Percentiles rank a stretch among this genome's conserved stretches.
Evolutionary conservation across 345 rosid species (phyloP).

Genomic region (Heritiera littoralis): DNA sequence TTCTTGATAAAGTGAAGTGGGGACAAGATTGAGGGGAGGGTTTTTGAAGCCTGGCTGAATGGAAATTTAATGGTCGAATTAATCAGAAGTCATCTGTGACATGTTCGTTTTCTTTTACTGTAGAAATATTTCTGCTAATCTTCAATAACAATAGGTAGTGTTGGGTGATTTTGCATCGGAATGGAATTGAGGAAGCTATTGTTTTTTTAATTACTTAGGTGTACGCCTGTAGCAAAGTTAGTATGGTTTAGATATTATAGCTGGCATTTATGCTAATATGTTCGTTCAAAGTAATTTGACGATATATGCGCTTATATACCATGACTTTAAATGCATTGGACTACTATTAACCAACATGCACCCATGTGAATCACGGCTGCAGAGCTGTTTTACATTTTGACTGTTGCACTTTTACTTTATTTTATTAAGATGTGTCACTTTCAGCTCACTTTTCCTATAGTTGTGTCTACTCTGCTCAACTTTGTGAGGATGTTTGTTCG

Average conservation of each 20-base stretch:
- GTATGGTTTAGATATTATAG: neutral
- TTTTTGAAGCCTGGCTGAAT: neutral
- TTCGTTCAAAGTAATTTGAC: constrained; percentile 1
- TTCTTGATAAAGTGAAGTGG: neutral
- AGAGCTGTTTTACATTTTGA: neutral
- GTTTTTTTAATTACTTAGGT: neutral
- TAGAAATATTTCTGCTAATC: neutral
- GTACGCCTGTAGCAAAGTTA: neutral
- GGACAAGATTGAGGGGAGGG: neutral
- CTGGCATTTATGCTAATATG: neutral
- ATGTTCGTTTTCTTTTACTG: neutral
- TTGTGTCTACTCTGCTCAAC: constrained; percentile 77
- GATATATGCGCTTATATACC: neutral
- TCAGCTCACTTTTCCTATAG: constrained; percentile 35
- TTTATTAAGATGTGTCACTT: constrained; percentile 13
- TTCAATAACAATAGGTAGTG: neutral
- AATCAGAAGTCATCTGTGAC: neutral
- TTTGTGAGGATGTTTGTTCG: constrained; percentile 72
- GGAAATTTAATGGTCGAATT: constrained; percentile 8
- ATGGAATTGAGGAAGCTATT: neutral
- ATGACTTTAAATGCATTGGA: neutral
- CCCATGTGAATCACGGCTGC: neutral
- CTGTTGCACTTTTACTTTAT: neutral
- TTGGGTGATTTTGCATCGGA: neutral
- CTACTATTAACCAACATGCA: constrained; percentile 10